A percentile compares a stretch with the other conserved stretches of the same genome.
phyloP scores from a whole-genome alignment of 2,329 filamentous ascomycete species.

The Epichloe gansuensis region DNA sequence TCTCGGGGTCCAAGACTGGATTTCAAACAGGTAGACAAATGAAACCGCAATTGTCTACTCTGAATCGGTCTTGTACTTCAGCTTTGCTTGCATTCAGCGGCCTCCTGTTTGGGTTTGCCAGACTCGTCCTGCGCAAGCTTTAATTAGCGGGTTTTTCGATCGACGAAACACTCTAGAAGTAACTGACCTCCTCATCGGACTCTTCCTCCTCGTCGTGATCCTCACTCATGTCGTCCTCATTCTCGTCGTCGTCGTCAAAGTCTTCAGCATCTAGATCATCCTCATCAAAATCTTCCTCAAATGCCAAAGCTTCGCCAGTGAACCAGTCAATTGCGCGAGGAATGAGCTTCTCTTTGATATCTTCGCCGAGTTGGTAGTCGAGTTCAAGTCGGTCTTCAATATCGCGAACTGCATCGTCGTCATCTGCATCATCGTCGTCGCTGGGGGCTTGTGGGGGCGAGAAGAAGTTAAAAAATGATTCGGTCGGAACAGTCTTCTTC shows the following conservation, averaged over 20 bases:
- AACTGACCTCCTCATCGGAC: constrained; percentile 62
- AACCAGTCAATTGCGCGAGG: constrained; percentile 99
- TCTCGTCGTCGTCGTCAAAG: constrained; percentile 56
- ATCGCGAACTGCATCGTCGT: constrained; percentile 70
- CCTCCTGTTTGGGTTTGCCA: constrained; percentile 85
- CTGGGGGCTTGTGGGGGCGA: constrained; percentile 78
- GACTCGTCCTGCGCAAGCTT: constrained; percentile 54
- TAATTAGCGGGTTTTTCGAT: constrained; percentile 8
- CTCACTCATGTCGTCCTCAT: constrained; percentile 74
- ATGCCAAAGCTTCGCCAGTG: constrained; percentile 92
- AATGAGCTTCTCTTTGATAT: constrained; percentile 99
- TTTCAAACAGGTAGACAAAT: constrained; percentile 2
- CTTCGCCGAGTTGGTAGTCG: constrained; percentile 96
- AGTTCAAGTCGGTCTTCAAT: constrained; percentile 97
- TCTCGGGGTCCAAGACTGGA: background rate
- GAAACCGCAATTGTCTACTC: background rate
- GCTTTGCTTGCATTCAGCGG: constrained; percentile 93
- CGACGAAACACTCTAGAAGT: background rate
- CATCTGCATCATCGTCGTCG: constrained; percentile 54
- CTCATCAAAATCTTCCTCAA: constrained; percentile 68
- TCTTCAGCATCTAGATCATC: constrained; percentile 53
- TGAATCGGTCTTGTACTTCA: constrained; percentile 26
- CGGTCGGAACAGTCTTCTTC: constrained; percentile 97
- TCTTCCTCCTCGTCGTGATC: constrained; percentile 74
- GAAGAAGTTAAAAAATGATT: constrained; percentile 99